phyloP scores from a whole-genome alignment of 2,329 filamentous ascomycete species.

The Pyrenophora seminiperda region DNA sequence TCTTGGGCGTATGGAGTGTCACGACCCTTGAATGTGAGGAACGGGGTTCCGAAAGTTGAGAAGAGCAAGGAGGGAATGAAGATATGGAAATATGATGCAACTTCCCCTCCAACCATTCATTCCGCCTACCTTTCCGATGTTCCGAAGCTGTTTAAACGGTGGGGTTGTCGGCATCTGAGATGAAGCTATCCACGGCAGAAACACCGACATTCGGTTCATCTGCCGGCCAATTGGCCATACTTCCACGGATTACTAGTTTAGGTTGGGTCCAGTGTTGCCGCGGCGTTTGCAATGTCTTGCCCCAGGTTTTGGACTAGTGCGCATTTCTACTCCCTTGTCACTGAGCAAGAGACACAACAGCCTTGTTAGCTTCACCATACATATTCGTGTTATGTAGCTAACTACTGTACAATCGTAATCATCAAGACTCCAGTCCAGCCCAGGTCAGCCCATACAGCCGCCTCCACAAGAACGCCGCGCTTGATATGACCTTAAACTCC shows the following conservation, averaged over 20 bases:
- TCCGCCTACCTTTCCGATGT: conserved; percentile 23
- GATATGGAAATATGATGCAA: conserved; percentile 6
- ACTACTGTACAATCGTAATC: conserved; percentile 21
- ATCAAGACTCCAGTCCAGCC: conserved; percentile 6
- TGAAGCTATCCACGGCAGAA: conserved; percentile 15
- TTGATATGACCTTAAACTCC: conserved; percentile 15
- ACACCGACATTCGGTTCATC: conserved; percentile 24
- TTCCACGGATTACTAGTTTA: conserved; percentile 1
- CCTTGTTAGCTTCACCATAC: background rate
- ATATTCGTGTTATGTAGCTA: conserved; percentile 5
- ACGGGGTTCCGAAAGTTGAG: background rate
- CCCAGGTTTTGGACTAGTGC: no score
- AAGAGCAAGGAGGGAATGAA: background rate
- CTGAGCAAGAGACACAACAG: no score
- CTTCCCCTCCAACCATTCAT: conserved; percentile 13
- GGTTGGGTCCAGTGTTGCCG: background rate
- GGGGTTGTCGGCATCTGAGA: conserved; percentile 22
- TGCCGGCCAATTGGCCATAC: conserved; percentile 18
- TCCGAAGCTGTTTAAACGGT: conserved; percentile 15
- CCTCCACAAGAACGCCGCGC: background rate
- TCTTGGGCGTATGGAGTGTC: no score
- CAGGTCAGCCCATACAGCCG: conserved; percentile 3
- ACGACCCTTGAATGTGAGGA: background rate
- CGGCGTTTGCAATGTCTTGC: conserved; percentile 1
- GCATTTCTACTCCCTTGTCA: no score